Conservation (phyloP, 768 basidiomycete species). For the Suillus plorans region DNA sequence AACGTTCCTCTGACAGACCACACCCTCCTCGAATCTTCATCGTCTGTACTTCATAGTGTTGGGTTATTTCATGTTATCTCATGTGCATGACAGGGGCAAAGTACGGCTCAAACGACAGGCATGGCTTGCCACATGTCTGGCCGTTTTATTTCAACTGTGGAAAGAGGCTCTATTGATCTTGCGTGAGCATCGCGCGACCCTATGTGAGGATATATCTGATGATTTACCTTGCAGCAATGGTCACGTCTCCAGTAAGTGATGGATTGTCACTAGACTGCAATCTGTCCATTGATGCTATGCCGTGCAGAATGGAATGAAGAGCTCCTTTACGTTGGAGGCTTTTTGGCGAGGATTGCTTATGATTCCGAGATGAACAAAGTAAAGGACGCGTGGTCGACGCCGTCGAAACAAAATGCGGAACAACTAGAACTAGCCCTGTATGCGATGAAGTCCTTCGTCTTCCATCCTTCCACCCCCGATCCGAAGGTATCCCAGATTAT, state of each 20-base stretch:
- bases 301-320: constrained; percentile 86
- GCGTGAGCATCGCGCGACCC: constrained; percentile 46
- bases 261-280: neutral
- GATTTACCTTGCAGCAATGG: constrained; percentile 55
- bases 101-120: constrained; percentile 90
- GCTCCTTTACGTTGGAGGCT: constrained; percentile 78
- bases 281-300: neutral
- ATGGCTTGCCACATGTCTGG: constrained; percentile 59
- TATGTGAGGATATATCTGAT: constrained; percentile 2
- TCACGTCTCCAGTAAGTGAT: constrained; percentile 63
- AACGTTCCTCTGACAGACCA: constrained; percentile 38
- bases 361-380: constrained; percentile 72
- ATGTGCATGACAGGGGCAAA: constrained; percentile 62
- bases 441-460: constrained; percentile 84
- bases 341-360: constrained; percentile 78
- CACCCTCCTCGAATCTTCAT: constrained; percentile 73
- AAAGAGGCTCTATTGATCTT: constrained; percentile 85
- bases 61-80: neutral
- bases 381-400: constrained; percentile 29
- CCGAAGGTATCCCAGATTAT: constrained; percentile 67
- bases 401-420: neutral
- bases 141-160: constrained; percentile 91
- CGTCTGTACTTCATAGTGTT: constrained; percentile 31
- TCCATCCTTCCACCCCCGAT: constrained; percentile 81
- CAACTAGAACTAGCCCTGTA: constrained; percentile 52